Conservation (phyloP, 129 eudicot genomes). For the Chrysanthemum seticuspe region DNA sequence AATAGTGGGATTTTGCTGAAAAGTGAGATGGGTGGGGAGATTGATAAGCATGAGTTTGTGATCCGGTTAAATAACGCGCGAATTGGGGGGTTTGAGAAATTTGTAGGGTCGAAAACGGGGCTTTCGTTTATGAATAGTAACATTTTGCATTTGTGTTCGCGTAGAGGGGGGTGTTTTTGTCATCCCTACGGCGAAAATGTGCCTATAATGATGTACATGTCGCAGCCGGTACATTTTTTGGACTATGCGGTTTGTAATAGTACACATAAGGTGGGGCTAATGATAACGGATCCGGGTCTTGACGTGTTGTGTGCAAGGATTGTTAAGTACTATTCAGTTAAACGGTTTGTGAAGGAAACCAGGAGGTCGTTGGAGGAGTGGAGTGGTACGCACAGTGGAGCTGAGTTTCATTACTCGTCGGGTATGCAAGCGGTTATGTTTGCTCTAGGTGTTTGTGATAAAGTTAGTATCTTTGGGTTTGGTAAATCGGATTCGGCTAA, state of each 20-base stretch:
- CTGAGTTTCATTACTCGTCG: slow-evolving; percentile 83
- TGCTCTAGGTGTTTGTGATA: slow-evolving; percentile 73
- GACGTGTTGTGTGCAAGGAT: slow-evolving; percentile 70
- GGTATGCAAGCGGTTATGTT: slow-evolving; percentile 96
- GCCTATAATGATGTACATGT: slow-evolving; percentile 76
- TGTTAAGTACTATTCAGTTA: slow-evolving; percentile 79
- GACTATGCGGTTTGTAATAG: slow-evolving; percentile 69
- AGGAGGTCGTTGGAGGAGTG: slow-evolving; percentile 58
- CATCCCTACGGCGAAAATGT: slow-evolving; percentile 76
- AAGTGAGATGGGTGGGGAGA: slow-evolving; percentile 44
- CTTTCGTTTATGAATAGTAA: slow-evolving; percentile 88
- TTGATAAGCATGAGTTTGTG: slow-evolving; percentile 74
- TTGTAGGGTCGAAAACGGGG: slow-evolving; percentile 78
- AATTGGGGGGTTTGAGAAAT: slow-evolving; percentile 39
- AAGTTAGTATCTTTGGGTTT: slow-evolving; percentile 75
- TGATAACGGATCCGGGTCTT: slow-evolving; percentile 72
- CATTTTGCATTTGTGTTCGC: slow-evolving; percentile 75
- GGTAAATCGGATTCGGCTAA: slow-evolving; percentile 66
- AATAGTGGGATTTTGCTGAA: slow-evolving; percentile 87
- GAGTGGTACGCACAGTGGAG: slow-evolving; percentile 60
- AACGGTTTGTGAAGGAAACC: slow-evolving; percentile 41
- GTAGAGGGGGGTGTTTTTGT: slow-evolving; percentile 80
- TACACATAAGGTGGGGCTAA: slow-evolving; percentile 52
- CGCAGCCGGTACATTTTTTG: slow-evolving; percentile 87
- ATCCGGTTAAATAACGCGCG: slow-evolving; percentile 86